Base-by-base conservation (phyloP, 108 stramenopile species). In the Licmophora abbreviata region DNA sequence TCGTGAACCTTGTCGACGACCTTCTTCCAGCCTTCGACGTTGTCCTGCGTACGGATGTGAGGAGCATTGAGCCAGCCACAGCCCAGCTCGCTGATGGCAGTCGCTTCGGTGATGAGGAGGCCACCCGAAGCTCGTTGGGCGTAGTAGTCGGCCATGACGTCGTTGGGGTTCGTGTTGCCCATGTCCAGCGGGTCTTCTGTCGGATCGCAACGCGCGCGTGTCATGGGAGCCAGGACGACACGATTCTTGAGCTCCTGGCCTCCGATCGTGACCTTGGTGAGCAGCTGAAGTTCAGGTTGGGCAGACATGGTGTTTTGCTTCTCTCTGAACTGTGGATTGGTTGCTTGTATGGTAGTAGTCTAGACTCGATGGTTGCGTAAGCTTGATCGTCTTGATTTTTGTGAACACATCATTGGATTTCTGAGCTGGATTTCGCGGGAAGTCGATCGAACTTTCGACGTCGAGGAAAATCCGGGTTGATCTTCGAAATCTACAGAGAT, bases 21-120 rank as follows among this genome's bases (percentile, higher is more conserved):
- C 51, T 68, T 59, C 49, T 80, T 77, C 85, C 85, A 87, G 11
- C 48, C 85, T 10, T 57, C 81, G 7, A 64, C 74, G 35, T 87
- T 78, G 18, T 68, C 76, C 5, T 56, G 42, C 1, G 58, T 71
- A 29, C 29, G 52, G 33, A 83, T 64, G 15, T 63, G 52, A 1
- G 81, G 73, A 14, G 79, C 67, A 21, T 62, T 48, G 6, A 42
- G 57, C 71, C 80, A 88, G 0, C 79, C 81, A 20, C 54, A 58
- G 21, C 74, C 79, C 24, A 71, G 61, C 10, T 61, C 57, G 7
- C 59, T 61, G 18, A 88, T 48, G 15, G 55, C 48, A 0, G 76
- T 68, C 1, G 66, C 82, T 58, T 88, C 86, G 11, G 86, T 61
- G 52, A 88, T 62, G 57, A 88, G 41, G 3, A 88, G 47, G 31